A percentile compares a stretch with the other conserved stretches of the same genome.
Conservation (phyloP, 75 land plant species). For the Pseudotsuga menziesii region DNA sequence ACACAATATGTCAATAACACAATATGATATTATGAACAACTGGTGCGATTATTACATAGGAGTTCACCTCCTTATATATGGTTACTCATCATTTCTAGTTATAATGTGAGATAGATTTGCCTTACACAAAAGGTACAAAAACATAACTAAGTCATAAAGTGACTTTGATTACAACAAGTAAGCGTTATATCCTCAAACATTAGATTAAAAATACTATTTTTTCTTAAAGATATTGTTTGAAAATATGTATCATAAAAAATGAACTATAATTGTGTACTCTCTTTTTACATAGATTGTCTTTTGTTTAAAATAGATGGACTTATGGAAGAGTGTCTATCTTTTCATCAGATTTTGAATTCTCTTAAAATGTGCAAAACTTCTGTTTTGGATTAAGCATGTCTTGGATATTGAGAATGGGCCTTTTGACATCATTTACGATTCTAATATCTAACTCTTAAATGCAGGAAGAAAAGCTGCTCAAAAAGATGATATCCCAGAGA, state of each 20-base stretch:
- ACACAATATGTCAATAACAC: no score
- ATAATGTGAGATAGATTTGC: no score
- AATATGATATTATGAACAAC: no score
- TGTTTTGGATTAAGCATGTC: not conserved
- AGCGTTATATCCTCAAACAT: no score
- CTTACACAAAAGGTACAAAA: no score
- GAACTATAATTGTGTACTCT: not conserved
- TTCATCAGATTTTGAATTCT: not conserved
- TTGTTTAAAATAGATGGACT: not conserved
- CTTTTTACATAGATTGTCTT: not conserved
- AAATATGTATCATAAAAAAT: not conserved
- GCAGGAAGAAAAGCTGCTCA: not conserved
- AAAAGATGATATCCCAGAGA: conserved; percentile 2
- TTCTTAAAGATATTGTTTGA: not conserved
- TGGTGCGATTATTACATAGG: no score
- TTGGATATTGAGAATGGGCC: not conserved
- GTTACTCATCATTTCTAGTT: no score
- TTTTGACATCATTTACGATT: not conserved
- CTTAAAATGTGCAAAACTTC: not conserved
- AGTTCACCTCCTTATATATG: no score
- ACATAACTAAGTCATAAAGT: no score
- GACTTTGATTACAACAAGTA: no score
- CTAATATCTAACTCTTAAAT: not conserved
- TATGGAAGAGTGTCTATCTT: not conserved
- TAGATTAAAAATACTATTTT: not conserved